phyloP scores from a whole-genome alignment of 1,284 basidiomycete genomes.

The Ceraceosorus guamensis region DNA sequence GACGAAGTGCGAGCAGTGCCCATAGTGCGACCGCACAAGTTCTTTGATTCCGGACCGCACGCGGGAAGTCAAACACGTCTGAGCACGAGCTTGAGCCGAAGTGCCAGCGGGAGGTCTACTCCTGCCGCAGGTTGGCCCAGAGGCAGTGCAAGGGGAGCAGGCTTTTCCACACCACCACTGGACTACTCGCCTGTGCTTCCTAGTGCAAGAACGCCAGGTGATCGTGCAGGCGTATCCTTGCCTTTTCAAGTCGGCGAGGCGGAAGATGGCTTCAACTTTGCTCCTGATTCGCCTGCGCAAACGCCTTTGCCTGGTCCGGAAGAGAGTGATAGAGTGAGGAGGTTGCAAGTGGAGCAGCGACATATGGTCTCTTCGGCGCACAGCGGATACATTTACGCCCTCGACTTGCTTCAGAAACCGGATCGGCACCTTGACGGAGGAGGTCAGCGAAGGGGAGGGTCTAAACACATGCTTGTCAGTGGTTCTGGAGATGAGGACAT shows the following conservation, averaged over 20 bases:
- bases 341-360: conserved; percentile 57
- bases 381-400: conserved; percentile 86
- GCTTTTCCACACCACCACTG: background rate
- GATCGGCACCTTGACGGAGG: background rate
- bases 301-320: background rate
- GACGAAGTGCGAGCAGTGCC: background rate
- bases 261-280: too few species aligned
- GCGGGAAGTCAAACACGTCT: background rate
- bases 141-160: background rate
- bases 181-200: too few species aligned
- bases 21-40: conserved; percentile 34
- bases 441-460: background rate
- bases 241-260: too few species aligned
- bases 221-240: background rate
- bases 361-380: conserved; percentile 65
- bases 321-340: background rate
- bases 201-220: background rate
- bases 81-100: background rate
- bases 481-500: conserved; percentile 73
- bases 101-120: too few species aligned
- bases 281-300: background rate
- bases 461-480: conserved; percentile 15
- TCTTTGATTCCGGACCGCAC: conserved; percentile 36
- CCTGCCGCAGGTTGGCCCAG: too few species aligned
- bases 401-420: conserved; percentile 55